Base-by-base conservation (phyloP, 2,329 filamentous ascomycete genomes). In the Thermomyces lanuginosus region DNA sequence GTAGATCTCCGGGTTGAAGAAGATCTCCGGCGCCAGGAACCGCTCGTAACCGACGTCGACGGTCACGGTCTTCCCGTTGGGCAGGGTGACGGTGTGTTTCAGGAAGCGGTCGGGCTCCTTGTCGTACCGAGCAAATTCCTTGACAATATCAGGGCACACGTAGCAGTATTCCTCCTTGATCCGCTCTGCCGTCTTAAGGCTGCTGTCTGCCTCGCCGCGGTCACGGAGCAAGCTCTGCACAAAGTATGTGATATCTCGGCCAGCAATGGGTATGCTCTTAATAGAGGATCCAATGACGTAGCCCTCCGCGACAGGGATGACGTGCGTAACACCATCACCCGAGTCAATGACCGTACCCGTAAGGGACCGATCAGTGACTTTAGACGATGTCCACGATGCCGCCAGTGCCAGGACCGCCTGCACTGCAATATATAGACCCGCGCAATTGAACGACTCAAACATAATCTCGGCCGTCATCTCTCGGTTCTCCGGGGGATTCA, bases 1-100 rank as follows among this genome's bases (percentile, higher is more conserved):
- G 67, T 95, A 95, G 46, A 98, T 98, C 61, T 98, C 89, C 16
- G 89, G 89, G 59, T 98, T 98, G 72, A 98, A 98, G 61, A 98
- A 98, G 49, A 98, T 98, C 56, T 98, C 89, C 13, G 91, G 91
- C 2, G 89, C 89, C 33, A 98, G 66, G 67, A 98, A 98, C 17
- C 89, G 79, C 56, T 98, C 89, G 59, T 95, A 98, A 28, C 89
- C 89, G 28, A 98, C 80, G 45, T 98, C 91, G 24, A 98, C 82
- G 2, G 64, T 69, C 12, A 86, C 75, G 42, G 79, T 74, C 41
- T 79, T 76, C 36, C 89, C 89, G 42, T 84, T 86, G 14, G 83
- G 76, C 33, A 89, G 75, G 31, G 72, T 73, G 32, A 93, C 83
- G 11, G 76, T 73, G 56, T 98, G 84, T 60, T 92, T 82, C 43